Evolutionary conservation across 306 rosid genomes (phyloP).

Genomic region (Hippophae gyantsensis): DNA sequence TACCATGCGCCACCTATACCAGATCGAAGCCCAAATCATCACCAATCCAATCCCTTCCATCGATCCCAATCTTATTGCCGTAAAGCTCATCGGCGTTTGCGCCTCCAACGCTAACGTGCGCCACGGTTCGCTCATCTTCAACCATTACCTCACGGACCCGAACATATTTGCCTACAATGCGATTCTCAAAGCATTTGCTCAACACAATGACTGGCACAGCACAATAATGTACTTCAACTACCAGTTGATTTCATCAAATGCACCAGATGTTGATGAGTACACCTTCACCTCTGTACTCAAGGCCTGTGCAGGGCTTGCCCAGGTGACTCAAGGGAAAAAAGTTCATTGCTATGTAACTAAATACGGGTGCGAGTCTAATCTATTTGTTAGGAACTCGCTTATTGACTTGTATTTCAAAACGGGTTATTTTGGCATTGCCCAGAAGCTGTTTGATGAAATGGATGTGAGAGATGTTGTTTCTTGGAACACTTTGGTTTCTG

Average conservation of each 20-base stretch:
- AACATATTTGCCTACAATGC: slow-evolving; percentile 29
- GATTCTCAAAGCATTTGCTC: slow-evolving; percentile 39
- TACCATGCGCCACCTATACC: slow-evolving; percentile 29
- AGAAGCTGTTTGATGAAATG: slow-evolving; percentile 28
- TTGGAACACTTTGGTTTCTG: slow-evolving; percentile 36
- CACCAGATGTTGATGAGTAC: slow-evolving; percentile 32
- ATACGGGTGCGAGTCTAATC: slow-evolving; percentile 32
- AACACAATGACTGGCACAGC: slow-evolving; percentile 28
- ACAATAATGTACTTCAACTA: slow-evolving; percentile 23
- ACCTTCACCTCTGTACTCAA: slow-evolving; percentile 40
- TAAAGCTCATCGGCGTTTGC: slow-evolving; percentile 32
- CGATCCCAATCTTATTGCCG: slow-evolving; percentile 32
- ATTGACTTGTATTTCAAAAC: slow-evolving; percentile 27
- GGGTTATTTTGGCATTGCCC: slow-evolving; percentile 18
- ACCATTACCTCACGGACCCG: slow-evolving; percentile 21
- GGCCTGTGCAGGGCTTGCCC: slow-evolving; percentile 38
- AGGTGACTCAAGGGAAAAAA: slow-evolving; percentile 24
- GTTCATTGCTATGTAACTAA: slow-evolving; percentile 27
- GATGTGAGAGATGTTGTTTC: slow-evolving; percentile 27
- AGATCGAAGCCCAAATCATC: slow-evolving; percentile 30
- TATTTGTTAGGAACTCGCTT: slow-evolving; percentile 30
- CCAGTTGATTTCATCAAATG: slow-evolving; percentile 13
- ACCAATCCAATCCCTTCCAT: slow-evolving; percentile 27
- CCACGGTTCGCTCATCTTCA: slow-evolving; percentile 22
- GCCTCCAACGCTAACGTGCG: slow-evolving; percentile 20